These are phyloP conservation scores for Quercus lobata DNA, from an alignment of 331 rosid genomes.

Conservation along the genomic window DNA sequence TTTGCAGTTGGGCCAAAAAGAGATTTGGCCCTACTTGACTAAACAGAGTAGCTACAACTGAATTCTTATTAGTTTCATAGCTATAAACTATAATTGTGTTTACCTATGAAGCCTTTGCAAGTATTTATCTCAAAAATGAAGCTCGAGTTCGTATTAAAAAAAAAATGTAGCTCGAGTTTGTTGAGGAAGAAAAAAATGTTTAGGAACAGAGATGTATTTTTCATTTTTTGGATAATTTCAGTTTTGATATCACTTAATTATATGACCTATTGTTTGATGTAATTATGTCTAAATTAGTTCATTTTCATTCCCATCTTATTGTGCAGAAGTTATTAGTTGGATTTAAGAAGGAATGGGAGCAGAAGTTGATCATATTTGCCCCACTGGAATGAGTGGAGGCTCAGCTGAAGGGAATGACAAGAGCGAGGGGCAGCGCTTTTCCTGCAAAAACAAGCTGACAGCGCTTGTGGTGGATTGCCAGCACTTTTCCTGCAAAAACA, in stretches of 20 bases:
- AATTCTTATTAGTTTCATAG: not conserved
- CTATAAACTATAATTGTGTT: not conserved
- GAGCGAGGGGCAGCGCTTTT: not conserved
- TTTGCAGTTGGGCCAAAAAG: no score
- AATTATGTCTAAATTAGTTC: not conserved
- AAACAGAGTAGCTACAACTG: not conserved
- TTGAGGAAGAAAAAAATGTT: not conserved
- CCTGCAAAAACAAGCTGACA: slow-evolving; percentile 18
- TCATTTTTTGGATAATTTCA: no score
- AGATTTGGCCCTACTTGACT: not conserved
- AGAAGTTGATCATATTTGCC: not conserved
- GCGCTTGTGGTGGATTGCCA: slow-evolving; percentile 13
- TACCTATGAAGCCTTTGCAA: not conserved
- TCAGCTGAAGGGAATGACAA: not conserved
- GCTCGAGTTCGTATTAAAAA: no score
- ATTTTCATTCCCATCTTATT: not conserved
- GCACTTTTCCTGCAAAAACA: not conserved
- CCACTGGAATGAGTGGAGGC: not conserved
- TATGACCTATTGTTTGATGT: not conserved
- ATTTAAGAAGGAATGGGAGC: not conserved
- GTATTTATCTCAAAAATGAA: not conserved
- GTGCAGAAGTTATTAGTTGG: not conserved
- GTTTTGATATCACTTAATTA: not conserved
- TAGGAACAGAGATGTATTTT: no score
- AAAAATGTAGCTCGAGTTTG: not conserved